Conservation (phyloP, 2,329 filamentous ascomycete species). For the Talaromyces sp. region DNA sequence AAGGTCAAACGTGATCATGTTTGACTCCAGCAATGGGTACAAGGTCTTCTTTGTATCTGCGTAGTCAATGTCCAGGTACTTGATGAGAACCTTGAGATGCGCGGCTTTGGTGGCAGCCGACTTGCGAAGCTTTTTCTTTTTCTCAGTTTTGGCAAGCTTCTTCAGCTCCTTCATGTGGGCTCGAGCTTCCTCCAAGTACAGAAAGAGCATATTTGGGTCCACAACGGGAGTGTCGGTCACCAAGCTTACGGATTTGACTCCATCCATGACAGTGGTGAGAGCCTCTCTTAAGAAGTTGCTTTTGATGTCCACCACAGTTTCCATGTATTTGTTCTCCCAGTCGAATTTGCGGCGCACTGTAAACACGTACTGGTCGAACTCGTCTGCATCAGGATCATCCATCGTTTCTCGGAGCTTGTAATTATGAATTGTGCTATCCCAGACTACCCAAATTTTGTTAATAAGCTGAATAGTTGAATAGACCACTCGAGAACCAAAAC, state of each 20-base stretch:
- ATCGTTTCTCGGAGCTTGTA: conserved; percentile 65
- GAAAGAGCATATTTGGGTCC: conserved; percentile 65
- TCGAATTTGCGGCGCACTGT: conserved; percentile 78
- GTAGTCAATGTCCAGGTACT: conserved; percentile 79
- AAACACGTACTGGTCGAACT: conserved; percentile 77
- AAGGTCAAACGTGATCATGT: conserved; percentile 82
- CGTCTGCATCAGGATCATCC: conserved; percentile 56
- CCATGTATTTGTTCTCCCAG: conserved; percentile 73
- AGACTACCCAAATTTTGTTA: conserved; percentile 27
- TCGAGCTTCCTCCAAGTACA: conserved; percentile 76
- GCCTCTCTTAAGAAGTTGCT: conserved; percentile 71
- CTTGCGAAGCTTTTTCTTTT: conserved; percentile 38
- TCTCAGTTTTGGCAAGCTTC: conserved; percentile 55
- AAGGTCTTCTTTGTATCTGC: conserved; percentile 71
- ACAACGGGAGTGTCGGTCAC: conserved; percentile 74
- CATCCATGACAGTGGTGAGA: conserved; percentile 66
- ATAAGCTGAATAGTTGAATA: not conserved
- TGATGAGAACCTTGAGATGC: conserved; percentile 64
- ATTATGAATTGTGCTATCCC: conserved; percentile 55
- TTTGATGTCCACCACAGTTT: conserved; percentile 77
- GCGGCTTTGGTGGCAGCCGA: conserved; percentile 33
- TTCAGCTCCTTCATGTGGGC: conserved; percentile 60
- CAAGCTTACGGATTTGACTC: conserved; percentile 70
- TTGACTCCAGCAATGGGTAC: conserved; percentile 72
- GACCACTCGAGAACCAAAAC: conserved; percentile 3